Evolutionary conservation across 306 rosid genomes (phyloP), one percentile per base, ranked within the genome.

Genomic region (Morella rubra): DNA sequence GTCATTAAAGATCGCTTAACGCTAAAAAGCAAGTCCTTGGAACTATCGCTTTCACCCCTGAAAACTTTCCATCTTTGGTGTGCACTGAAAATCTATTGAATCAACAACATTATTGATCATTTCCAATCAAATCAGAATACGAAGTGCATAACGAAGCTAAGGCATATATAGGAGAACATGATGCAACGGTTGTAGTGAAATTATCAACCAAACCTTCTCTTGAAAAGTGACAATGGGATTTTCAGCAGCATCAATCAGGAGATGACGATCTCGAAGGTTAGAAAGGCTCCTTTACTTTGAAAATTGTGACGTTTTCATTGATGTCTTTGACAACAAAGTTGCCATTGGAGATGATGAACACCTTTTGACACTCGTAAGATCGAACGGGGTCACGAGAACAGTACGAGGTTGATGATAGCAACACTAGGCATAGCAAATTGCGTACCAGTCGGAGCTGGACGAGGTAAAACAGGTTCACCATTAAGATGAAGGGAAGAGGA

Each of bases 321-420:
- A 81, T 14, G 50, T 88, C 96, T 0, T 85, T 81, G 69, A 89
- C 87, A 2, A 46, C 67, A 47, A 87, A 88, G 80, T 74, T 84
- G 3, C 80, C 88, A 13, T 76, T 82, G 1, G 80, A n/a, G 4
- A 84, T 5, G 19, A 80, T 56, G 51, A 78, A 13, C 5, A 82
- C 86, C 62, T 90, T 85, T 66, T 74, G 16, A 85, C 87, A 2
- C 88, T 49, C 0, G 82, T 73, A 11, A 90, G 82, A 70, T 83
- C 88, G 3, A n/a, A 85, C 73, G 0, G 84, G 83, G 44, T 85
- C 60, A 3, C 86, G 85, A 7, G 80, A 73, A 65, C 91, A 85
- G 24, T 53, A 90, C 45, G 42, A 83, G 78, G 32, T 86, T 77
- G 2, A 88, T 44, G 27, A 90, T 37, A 46, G 71, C n/a, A 20